Percentiles rank a stretch among this genome's conserved stretches.
Evolutionary conservation across 192 early-diverging fungal genomes (phyloP).

Genomic region (Coemansia brasiliensis): DNA sequence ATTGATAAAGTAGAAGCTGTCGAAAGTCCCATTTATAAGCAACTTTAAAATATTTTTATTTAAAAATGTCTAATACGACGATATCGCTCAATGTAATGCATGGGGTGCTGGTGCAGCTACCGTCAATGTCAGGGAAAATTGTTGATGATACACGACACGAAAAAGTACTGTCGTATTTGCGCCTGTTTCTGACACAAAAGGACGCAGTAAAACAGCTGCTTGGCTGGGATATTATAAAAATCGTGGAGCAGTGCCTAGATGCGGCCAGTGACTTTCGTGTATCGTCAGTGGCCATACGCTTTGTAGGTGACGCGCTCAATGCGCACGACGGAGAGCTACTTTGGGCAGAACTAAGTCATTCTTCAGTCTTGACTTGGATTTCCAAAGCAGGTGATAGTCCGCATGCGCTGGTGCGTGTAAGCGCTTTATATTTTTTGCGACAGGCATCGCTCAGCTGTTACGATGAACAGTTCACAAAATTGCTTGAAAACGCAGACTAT

Average conservation of each 20-base stretch:
- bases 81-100: slow-evolving; percentile 39
- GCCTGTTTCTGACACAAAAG: slow-evolving; percentile 25
- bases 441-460: slow-evolving; percentile 11
- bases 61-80: slow-evolving; percentile 32
- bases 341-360: background rate
- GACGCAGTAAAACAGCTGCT: slow-evolving; percentile 12
- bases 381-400: slow-evolving; percentile 27
- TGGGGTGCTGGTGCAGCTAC: slow-evolving; percentile 60
- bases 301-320: slow-evolving; percentile 23
- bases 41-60: slow-evolving; percentile 20
- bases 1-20: slow-evolving; percentile 24
- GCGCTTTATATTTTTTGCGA: slow-evolving; percentile 31
- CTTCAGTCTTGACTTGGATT: slow-evolving; percentile 18
- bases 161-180: slow-evolving; percentile 69
- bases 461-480: background rate
- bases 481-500: slow-evolving; percentile 19
- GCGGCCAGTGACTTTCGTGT: slow-evolving; percentile 33
- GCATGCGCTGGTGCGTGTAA: slow-evolving; percentile 40
- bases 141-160: slow-evolving; percentile 78
- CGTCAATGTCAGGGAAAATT: slow-evolving; percentile 66
- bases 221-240: slow-evolving; percentile 14
- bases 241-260: slow-evolving; percentile 15
- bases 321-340: background rate
- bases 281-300: slow-evolving; percentile 39
- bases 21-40: slow-evolving; percentile 41